Evolutionary conservation across 1,284 basidiomycete species (phyloP).

Genomic region (Melampsora abietis-canadensis): DNA sequence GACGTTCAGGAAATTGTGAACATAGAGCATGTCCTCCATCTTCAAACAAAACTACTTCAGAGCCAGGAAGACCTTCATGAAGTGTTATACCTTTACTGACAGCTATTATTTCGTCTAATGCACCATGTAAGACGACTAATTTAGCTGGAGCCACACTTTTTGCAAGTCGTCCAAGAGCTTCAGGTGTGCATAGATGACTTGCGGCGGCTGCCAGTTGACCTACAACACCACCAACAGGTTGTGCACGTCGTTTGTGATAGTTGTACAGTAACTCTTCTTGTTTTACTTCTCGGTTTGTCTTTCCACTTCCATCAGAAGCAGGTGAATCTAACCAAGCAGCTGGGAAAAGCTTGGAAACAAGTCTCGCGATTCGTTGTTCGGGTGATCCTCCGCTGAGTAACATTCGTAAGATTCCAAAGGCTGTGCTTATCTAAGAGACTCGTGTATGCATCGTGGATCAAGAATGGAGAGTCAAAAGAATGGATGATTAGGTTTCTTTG

Average conservation of each 20-base stretch:
- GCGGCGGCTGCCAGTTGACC: conserved; percentile 23
- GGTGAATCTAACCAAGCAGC: conserved; percentile 6
- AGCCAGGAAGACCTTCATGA: conserved; percentile 65
- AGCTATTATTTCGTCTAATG: conserved; percentile 67
- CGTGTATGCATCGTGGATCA: not conserved
- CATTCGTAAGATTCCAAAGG: not conserved
- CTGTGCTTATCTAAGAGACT: conserved; percentile 9
- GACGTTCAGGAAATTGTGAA: conserved; percentile 59
- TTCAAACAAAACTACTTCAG: conserved; percentile 65
- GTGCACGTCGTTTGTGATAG: not conserved
- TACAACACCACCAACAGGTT: not conserved
- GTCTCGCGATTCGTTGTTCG: not conserved
- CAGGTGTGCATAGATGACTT: conserved; percentile 63
- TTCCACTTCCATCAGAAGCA: not conserved
- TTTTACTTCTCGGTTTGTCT: not conserved
- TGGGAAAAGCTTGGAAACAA: conserved; percentile 17
- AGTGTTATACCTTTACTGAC: conserved; percentile 62
- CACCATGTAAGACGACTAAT: conserved; percentile 66
- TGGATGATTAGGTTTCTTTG: not conserved
- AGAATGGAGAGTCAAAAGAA: not conserved
- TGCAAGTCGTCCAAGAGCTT: conserved; percentile 62
- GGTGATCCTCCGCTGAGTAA: conserved; percentile 1
- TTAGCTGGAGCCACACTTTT: conserved; percentile 57
- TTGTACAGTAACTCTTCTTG: not conserved
- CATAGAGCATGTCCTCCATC: conserved; percentile 68